A percentile compares a stretch with the other conserved stretches of the same genome.
These are phyloP conservation scores for Fusarium siculi DNA, from an alignment of 2,329 filamentous ascomycete species.

Conservation along the genomic window DNA sequence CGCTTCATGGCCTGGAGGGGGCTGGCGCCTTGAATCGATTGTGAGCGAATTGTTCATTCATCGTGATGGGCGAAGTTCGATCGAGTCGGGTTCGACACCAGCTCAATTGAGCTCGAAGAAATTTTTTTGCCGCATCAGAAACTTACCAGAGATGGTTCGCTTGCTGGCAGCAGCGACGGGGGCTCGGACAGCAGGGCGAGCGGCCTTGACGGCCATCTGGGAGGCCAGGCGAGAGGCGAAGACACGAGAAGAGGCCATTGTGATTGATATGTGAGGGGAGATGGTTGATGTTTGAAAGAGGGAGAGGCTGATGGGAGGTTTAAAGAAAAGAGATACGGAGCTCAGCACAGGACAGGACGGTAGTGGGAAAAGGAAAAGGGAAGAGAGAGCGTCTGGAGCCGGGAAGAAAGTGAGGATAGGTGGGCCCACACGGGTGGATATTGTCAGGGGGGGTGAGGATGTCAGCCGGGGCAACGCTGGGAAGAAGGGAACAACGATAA, in stretches of 20 bases:
- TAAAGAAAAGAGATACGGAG: constrained; percentile 50
- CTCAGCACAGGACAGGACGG: constrained; percentile 49
- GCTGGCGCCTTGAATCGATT: constrained; percentile 60
- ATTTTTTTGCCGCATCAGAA: constrained; percentile 46
- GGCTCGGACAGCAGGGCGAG: constrained; percentile 77
- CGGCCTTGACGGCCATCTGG: constrained; percentile 81
- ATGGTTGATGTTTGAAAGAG: constrained; percentile 45
- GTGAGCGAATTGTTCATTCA: constrained; percentile 49
- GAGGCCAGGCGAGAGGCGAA: constrained; percentile 81
- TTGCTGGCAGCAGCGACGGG: constrained; percentile 73
- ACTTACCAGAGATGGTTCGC: constrained; percentile 81
- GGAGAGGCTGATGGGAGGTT: constrained; percentile 48
- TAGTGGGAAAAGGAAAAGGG: constrained; percentile 54
- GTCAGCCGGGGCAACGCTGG: constrained; percentile 51
- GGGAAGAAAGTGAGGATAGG: constrained; percentile 50
- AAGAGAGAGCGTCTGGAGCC: constrained; percentile 53
- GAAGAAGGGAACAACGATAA: constrained; percentile 42
- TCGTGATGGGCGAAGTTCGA: constrained; percentile 43
- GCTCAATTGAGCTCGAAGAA: constrained; percentile 47
- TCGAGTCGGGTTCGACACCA: constrained; percentile 44
- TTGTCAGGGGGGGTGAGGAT: constrained; percentile 47
- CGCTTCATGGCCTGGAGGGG: constrained; percentile 82
- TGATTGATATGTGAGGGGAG: constrained; percentile 63
- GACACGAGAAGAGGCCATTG: constrained; percentile 84
- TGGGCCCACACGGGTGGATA: constrained; percentile 50